Base-by-base conservation (phyloP, 2,329 filamentous ascomycete species). In the Ascochyta rabiei region DNA sequence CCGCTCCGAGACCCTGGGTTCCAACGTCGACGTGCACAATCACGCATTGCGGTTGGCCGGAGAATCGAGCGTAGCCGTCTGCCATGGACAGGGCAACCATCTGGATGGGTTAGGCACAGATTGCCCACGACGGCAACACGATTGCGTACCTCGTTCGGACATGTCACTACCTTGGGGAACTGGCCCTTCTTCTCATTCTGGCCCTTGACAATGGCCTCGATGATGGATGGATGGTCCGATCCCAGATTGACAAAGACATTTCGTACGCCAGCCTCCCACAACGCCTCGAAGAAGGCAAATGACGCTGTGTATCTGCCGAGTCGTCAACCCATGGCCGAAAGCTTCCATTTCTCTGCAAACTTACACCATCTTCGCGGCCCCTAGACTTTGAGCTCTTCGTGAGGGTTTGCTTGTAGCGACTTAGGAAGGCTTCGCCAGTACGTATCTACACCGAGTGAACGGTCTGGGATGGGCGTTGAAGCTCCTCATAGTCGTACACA, bases 61-160 rank as follows among this genome's bases (percentile, higher is more conserved):
- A 90, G 33, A 90, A 74, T 57, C 73, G 70, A 33, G 90, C 89
- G 68, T 90, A 92, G 46, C 90, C 90, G 72, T 93, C 90, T 13
- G 90, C 90, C 87, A 91, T 90, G 54, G 89, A 93, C 66, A 93
- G 83, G 23, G 90, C 90, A 6, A 93, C 89, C 89, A 93, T 93
- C 86, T 91, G 61, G 18, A 30, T 47, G 16, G 26, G 53, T 64
- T 23, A 63, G 28, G 57, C 23, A 33, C 21, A 4, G 34, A 3
- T 6, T 34, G 16, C 16, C 6, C 9, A 18, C 35, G 30, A n/a
- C 10, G 26, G 6, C 6, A n/a, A 13, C 12, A 6, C 18, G 31
- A 8, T 13, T 18, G 10, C 51, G n/a, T 23, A 89, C 88, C 82
- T 93, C 89, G 61, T 91, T 91, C 0, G 89, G 89, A 68, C 89